Conservation (phyloP, 768 basidiomycete genomes). For the Boletus reticulatus region DNA sequence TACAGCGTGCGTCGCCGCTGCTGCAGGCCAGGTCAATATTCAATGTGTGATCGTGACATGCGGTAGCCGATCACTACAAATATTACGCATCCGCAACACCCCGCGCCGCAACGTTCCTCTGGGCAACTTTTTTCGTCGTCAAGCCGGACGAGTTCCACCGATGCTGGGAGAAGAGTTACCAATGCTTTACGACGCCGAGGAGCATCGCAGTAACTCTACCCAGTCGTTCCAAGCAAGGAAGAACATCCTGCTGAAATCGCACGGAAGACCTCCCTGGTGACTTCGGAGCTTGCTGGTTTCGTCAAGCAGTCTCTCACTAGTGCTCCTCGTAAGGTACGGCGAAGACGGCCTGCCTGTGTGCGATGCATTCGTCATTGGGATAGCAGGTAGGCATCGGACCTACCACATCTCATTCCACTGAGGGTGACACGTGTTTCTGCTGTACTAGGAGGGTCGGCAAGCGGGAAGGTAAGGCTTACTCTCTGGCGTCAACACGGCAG, state of each 20-base stretch:
- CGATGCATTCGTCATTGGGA: conserved; percentile 81
- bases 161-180: conserved; percentile 30
- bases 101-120: not conserved
- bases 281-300: conserved; percentile 7
- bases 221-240: conserved; percentile 42
- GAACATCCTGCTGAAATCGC: conserved; percentile 78
- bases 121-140: not conserved
- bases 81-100: not conserved
- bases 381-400: conserved; percentile 59
- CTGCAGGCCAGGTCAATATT: no score
- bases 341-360: conserved; percentile 66
- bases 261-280: conserved; percentile 85
- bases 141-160: not conserved
- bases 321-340: conserved; percentile 57
- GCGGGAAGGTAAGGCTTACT: conserved; percentile 66
- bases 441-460: conserved; percentile 79
- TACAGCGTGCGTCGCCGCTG: not conserved
- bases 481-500: not conserved
- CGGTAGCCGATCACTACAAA: not conserved
- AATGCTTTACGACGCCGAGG: conserved; percentile 21
- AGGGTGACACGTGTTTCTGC: conserved; percentile 1
- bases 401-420: not conserved
- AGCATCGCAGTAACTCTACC: conserved; percentile 13
- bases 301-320: conserved; percentile 11
- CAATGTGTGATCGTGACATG: not conserved